Evolutionary conservation across 2,329 filamentous ascomycete species (phyloP).

Genomic region (Chalaropsis thielavioides): DNA sequence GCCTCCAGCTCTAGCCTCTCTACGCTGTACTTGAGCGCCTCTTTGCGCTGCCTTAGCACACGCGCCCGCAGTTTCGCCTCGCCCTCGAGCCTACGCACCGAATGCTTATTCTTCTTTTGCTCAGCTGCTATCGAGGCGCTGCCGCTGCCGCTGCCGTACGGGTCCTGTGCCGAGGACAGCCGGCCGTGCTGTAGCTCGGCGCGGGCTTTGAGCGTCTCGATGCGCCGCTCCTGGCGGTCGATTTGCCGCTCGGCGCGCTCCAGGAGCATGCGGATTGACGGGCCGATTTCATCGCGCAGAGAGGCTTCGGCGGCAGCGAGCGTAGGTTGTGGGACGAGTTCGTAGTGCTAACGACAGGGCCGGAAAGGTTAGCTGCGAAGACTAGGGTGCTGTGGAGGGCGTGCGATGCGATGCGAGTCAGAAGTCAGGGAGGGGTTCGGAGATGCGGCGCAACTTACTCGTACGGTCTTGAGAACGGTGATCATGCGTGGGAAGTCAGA

Average conservation of each 20-base stretch:
- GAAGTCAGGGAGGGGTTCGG: not conserved
- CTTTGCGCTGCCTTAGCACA: constrained; percentile 65
- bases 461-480: constrained; percentile 42
- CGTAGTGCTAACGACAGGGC: constrained; percentile 54
- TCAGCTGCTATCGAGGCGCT: constrained; percentile 15
- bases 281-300: constrained; percentile 78
- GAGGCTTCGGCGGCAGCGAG: constrained; percentile 70
- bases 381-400: constrained; percentile 42
- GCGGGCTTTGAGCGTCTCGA: constrained; percentile 70
- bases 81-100: constrained; percentile 33
- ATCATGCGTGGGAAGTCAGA: constrained; percentile 43
- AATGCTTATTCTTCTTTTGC: not conserved
- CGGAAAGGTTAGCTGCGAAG: too few species aligned
- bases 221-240: constrained; percentile 66
- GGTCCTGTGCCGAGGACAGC: constrained; percentile 23
- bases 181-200: constrained; percentile 69
- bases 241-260: constrained; percentile 70
- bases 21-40: constrained; percentile 73
- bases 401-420: constrained; percentile 54
- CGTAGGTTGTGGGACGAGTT: constrained; percentile 74
- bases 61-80: constrained; percentile 38
- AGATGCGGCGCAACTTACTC: constrained; percentile 29
- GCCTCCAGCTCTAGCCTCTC: constrained; percentile 75
- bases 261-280: constrained; percentile 66
- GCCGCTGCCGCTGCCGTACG: not conserved